Base-by-base conservation (phyloP, 371 early-diverging fungal species). In the Mucor mucedo region DNA sequence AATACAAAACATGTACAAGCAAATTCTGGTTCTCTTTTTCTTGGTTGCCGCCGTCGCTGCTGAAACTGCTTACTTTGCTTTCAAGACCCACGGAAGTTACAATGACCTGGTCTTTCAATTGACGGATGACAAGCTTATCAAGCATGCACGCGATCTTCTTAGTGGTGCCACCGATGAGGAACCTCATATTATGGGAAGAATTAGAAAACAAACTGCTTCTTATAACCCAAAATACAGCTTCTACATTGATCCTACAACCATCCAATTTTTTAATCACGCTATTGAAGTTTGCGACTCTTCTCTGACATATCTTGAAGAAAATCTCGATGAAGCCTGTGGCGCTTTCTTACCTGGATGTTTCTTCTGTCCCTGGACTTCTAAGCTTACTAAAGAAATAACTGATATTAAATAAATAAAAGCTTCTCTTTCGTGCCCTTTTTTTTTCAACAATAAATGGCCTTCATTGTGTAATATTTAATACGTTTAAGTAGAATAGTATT, bases 291-390 rank as follows among this genome's bases (percentile, higher is more conserved):
- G 57, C 2, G 57, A 57, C 32, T 45, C 57, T 30, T 6, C 9
- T 11, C 0, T 45, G 13, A 5, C 8, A 0, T 57, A 57, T 16
- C 16, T 16, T 4, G 41, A 57, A 6, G 57, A 57, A 2, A 4
- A 57, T 45, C 16, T 57, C 3, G 57, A 57, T 21, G 57, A 57
- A 57, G 57, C 14, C 16, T 42, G 57, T 14, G 57, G 57, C 1
- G 57, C 57, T 21, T 57, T 57, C 16, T 57, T 57, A 21, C 57
- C 57, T 9, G 57, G 57, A 13, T 42, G 57, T 9, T 45, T 45
- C 30, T 57, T 9, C 16, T 57, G 57, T 21, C 57, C 57, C 3
- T 57, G 57, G 57, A 30, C 42, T 0, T 33, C 45, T 3, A 14
- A 33, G 8, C 13, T 57, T n/a, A 16, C n/a, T 33, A 44, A 28